Base-by-base conservation (phyloP, 2,329 filamentous ascomycete genomes). In the Ophiosphaerella narmari region DNA sequence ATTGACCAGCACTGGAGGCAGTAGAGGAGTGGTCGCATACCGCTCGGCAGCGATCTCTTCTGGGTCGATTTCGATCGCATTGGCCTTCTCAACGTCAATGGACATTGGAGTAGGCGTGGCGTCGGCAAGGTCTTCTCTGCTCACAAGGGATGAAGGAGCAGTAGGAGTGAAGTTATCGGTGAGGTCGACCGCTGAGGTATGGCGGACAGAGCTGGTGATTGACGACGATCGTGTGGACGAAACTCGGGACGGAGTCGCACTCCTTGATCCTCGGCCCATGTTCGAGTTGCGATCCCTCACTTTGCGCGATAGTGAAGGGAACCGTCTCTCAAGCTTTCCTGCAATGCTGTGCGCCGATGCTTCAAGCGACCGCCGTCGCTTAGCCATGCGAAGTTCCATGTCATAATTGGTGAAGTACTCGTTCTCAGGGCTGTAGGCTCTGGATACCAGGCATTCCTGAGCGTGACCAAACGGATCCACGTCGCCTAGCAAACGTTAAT, bases 21-120 rank as follows among this genome's bases (percentile, higher is more conserved):
- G 80, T 7, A 97, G 80, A 34, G 92, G 93, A 2, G 92, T 97
- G 4, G 88, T 88, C 0, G 90, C 88, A 60, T 89, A 76, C 75
- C 85, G 70, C 75, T 86, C 75, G 76, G 85, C 73, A 75, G 77
- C 74, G 24, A 74, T 60, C 39, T 76, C 68, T 23, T 77, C 74
- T 2, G 82, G 72, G 62, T 85, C 66, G 60, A 77, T 59, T 61
- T 84, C 67, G 61, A 77, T 50, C 65, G 77, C 72, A 54, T 80
- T 85, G 33, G 80, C 62, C 51, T 64, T 67, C 35, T 53, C 59
- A 32, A 72, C 60, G 37, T 74, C 69, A 40, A 73, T 69, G 7
- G 70, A 54, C 62, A 68, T 60, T 8, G 72, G 69, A 12, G 66
- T 67, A 12, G 68, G 62, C 8, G 57, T 42, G 13, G 59, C 55